Conservation (phyloP, 257 asterid genomes). For the Coffea canephora region DNA sequence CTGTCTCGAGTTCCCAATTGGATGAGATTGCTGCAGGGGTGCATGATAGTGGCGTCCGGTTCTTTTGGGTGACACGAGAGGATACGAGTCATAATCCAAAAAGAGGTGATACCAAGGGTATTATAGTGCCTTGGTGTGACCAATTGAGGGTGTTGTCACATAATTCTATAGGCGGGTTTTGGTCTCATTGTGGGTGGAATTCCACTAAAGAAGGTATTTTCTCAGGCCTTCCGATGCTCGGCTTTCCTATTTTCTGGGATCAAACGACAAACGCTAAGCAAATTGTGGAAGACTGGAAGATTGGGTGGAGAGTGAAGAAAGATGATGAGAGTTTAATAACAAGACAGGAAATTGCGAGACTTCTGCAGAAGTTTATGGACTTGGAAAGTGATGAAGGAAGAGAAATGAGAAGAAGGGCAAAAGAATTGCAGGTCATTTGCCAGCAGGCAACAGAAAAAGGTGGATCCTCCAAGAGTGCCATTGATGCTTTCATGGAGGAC, state of each 20-base stretch:
- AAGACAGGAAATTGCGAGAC: constrained; percentile 24
- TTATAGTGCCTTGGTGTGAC: constrained; percentile 63
- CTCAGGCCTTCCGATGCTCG: constrained; percentile 56
- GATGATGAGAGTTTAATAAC: constrained; percentile 22
- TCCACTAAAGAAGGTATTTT: constrained; percentile 51
- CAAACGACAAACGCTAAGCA: constrained; percentile 40
- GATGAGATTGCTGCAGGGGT: constrained; percentile 36
- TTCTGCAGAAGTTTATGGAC: constrained; percentile 44
- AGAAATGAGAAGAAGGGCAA: constrained; percentile 30
- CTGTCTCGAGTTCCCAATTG: constrained; percentile 54
- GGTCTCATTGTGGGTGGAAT: constrained; percentile 82
- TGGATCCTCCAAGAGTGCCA: constrained; percentile 23
- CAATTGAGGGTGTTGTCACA: constrained; percentile 53
- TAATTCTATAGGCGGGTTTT: constrained; percentile 52
- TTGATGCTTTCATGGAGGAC: constrained; percentile 16
- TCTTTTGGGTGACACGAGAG: constrained; percentile 50
- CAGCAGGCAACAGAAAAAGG: background rate
- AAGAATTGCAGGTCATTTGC: constrained; percentile 18
- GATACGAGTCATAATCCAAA: constrained; percentile 16
- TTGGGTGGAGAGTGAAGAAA: constrained; percentile 51
- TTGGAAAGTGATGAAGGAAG: constrained; percentile 30
- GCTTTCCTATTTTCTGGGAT: constrained; percentile 38
- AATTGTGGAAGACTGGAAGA: constrained; percentile 57
- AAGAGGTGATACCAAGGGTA: constrained; percentile 22
- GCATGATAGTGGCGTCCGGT: constrained; percentile 36